Percentiles rank a stretch among this genome's conserved stretches.
phyloP scores from a whole-genome alignment of 129 eudicot species.

The Flaveria trinervia region DNA sequence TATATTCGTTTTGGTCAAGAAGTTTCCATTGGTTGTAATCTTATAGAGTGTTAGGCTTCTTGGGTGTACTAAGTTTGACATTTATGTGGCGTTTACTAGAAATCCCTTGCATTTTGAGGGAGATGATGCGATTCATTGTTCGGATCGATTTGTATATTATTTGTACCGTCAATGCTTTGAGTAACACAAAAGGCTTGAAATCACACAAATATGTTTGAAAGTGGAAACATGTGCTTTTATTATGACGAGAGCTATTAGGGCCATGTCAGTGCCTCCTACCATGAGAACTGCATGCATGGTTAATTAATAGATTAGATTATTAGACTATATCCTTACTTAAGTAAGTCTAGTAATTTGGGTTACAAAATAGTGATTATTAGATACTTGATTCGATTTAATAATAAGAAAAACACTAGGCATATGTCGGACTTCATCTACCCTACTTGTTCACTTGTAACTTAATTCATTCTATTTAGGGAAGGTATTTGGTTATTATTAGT shows the following conservation, averaged over 20 bases:
- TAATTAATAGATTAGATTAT: too few species aligned
- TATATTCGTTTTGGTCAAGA: too few species aligned
- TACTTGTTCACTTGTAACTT: too few species aligned
- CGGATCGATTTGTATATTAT: too few species aligned
- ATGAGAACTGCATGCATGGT: not conserved
- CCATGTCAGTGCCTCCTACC: not conserved
- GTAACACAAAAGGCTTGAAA: not conserved
- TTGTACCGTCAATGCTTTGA: not conserved
- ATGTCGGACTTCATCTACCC: not conserved
- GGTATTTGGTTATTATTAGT: too few species aligned
- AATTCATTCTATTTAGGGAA: too few species aligned
- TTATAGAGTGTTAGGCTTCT: not conserved
- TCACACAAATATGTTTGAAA: not conserved
- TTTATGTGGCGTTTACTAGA: not conserved
- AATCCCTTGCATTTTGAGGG: too few species aligned
- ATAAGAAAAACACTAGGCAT: not conserved
- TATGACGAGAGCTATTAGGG: not conserved
- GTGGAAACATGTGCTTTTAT: not conserved
- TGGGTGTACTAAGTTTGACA: not conserved
- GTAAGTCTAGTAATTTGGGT: not conserved
- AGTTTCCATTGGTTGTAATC: not conserved
- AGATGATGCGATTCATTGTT: too few species aligned
- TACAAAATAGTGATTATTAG: not conserved
- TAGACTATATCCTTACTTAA: too few species aligned
- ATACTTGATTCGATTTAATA: not conserved